Conservation (phyloP, 2,329 filamentous ascomycete genomes). For the Cladosporium sphaerospermum region DNA sequence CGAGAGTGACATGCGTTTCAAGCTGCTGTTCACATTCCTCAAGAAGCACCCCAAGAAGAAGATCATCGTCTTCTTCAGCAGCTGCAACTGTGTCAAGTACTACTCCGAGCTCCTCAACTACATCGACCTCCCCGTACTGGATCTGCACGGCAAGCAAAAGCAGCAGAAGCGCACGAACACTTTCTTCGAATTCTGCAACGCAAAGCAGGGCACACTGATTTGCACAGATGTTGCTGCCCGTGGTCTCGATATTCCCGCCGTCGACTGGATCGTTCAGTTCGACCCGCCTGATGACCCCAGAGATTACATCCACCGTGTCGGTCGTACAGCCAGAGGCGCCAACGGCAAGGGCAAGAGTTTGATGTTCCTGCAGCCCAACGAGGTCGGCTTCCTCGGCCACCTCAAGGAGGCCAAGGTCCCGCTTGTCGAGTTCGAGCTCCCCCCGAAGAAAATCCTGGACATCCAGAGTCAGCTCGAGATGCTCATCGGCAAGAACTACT, state of each 20-base stretch:
- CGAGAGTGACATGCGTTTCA: conserved; percentile 87
- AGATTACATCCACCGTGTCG: conserved; percentile 93
- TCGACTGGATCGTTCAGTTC: conserved; percentile 95
- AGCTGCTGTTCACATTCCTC: conserved; percentile 88
- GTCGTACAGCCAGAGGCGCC: conserved; percentile 81
- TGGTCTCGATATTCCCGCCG: conserved; percentile 89
- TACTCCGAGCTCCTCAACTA: conserved; percentile 94
- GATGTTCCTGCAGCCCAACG: conserved; percentile 87
- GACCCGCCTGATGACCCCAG: conserved; percentile 58
- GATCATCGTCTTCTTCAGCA: conserved; percentile 94
- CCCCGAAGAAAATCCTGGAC: conserved; percentile 81
- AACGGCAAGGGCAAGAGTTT: conserved; percentile 80
- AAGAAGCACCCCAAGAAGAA: conserved; percentile 92
- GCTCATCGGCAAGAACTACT: conserved; percentile 92
- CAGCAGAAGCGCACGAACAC: conserved; percentile 98
- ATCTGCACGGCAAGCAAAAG: conserved; percentile 92
- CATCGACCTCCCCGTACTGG: conserved; percentile 84
- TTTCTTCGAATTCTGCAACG: conserved; percentile 93
- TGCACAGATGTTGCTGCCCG: conserved; percentile 95
- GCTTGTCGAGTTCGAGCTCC: conserved; percentile 94
- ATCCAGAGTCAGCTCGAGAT: conserved; percentile 79
- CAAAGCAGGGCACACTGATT: conserved; percentile 78
- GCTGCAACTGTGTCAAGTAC: conserved; percentile 79
- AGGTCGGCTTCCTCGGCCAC: conserved; percentile 87
- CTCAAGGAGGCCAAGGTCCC: conserved; percentile 88